phyloP scores from a whole-genome alignment of 2,329 filamentous ascomycete species.

The Lasiodiplodia theobromae region DNA sequence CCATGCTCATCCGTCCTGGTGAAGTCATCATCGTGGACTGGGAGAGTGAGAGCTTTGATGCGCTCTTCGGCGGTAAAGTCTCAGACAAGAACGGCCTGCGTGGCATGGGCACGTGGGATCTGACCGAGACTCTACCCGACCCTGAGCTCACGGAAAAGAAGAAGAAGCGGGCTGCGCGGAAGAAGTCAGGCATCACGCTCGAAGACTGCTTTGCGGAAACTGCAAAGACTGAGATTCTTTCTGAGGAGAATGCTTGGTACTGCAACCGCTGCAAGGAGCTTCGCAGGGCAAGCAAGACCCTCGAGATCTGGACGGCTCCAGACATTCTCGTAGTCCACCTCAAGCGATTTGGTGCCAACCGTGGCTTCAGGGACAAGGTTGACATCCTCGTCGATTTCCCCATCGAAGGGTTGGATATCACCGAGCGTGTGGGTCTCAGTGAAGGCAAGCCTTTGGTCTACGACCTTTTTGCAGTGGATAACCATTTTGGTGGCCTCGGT shows the following conservation, averaged over 20 bases:
- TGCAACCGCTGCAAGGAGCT: constrained; percentile 96
- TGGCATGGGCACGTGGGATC: constrained; percentile 67
- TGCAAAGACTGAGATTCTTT: constrained; percentile 90
- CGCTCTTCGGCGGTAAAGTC: constrained; percentile 65
- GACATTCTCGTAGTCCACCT: constrained; percentile 95
- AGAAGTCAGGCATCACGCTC: constrained; percentile 79
- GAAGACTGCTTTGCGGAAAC: constrained; percentile 95
- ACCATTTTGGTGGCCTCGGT: constrained; percentile 91
- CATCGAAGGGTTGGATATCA: constrained; percentile 83
- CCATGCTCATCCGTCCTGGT: constrained; percentile 76
- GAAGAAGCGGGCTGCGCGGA: constrained; percentile 68
- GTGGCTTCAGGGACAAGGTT: constrained; percentile 86
- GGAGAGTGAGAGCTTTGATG: constrained; percentile 72
- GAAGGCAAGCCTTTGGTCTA: constrained; percentile 86
- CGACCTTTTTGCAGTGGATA: constrained; percentile 93
- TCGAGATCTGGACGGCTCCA: constrained; percentile 95
- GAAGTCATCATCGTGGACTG: constrained; percentile 91
- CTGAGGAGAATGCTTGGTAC: constrained; percentile 97
- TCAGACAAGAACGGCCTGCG: constrained; percentile 59
- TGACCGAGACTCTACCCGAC: constrained; percentile 62
- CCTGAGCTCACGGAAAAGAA: constrained; percentile 70
- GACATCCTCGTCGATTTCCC: constrained; percentile 93
- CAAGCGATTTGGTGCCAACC: constrained; percentile 90
- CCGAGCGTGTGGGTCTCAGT: constrained; percentile 76
- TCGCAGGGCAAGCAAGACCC: constrained; percentile 90